Evolutionary conservation across 257 asterid species (phyloP), one percentile per base, ranked within the genome.

Genomic region (Solanum pimpinellifolium): DNA sequence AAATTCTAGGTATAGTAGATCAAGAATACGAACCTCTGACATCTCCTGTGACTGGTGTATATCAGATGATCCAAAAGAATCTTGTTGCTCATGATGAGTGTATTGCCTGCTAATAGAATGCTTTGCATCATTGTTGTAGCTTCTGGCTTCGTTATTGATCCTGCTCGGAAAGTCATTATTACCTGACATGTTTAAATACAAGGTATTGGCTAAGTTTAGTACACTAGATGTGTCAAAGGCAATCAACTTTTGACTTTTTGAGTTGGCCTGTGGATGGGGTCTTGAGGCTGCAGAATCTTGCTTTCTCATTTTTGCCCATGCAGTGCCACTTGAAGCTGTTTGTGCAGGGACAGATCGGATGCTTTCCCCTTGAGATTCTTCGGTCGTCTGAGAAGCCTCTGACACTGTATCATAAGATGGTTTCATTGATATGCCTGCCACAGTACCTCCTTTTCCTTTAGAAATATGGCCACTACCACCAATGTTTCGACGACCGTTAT

Each of bases 391-490:
- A 12, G 99, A 94, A 73, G 93, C 89, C 86, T 96, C 97, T 0
- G 99, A 96, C 59, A 91, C 91, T 5, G 99, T 92, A 76, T 95
- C 98, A 13, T 87, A 89, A 6, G 97, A 86, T 74, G 90, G 87
- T 87, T 94, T 93, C 35, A 90, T 6, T 27, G 98, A 89, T 47
- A 88, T 65, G 68, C 91, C 88, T 13, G 93, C 86, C 52, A 89
- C 93, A 4, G 92, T 68, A n/a, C 93, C 91, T 59, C 90, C 94
- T 89, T 89, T 93, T 85, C 94, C 92, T 84, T 86, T 91, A 47
- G 83, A 49, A 35, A 33, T 49, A 62, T 74, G 88, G 23, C 75
- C 83, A 70, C 88, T 29, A 16, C 86, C 88, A 16, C 81, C 90
- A 9, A 88, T 91, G 88, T 37, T 89, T 87, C 91, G 92, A 2